These are phyloP conservation scores for Acacia melanoxylon DNA, from an alignment of 306 rosid species.

Conservation along the genomic window DNA sequence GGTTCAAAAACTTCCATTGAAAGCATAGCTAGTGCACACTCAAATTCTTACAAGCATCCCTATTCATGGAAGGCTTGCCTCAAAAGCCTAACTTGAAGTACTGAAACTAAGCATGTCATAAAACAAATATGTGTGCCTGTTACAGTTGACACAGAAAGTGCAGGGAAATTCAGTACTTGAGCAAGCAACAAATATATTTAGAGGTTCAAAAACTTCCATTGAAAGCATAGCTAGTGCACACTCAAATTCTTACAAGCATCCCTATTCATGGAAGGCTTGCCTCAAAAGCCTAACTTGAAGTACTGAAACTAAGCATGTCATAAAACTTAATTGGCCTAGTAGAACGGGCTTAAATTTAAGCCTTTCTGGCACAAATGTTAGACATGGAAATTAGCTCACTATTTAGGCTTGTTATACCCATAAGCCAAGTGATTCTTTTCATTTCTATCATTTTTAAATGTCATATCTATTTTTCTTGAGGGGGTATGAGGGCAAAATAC, in stretches of 20 bases:
- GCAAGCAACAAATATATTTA: slow-evolving; percentile 1
- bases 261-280: neutral
- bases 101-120: neutral
- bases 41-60: neutral
- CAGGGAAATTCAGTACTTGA: slow-evolving; percentile 17
- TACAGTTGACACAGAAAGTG: slow-evolving; percentile 23
- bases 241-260: neutral
- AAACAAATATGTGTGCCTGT: too few species aligned
- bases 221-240: neutral
- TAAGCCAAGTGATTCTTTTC: neutral
- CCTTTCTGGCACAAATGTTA: neutral
- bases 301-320: neutral
- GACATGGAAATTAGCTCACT: neutral
- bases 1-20: neutral
- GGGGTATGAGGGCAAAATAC: slow-evolving; percentile 38
- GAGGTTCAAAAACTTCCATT: neutral
- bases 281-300: neutral
- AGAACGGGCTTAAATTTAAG: neutral
- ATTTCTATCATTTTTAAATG: neutral
- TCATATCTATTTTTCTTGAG: neutral
- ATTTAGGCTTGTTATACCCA: neutral
- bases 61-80: neutral
- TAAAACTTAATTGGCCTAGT: neutral
- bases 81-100: neutral
- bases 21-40: neutral